Percentiles rank a stretch among this genome's conserved stretches.
These are phyloP conservation scores for Rachicladosporium sp. DNA, from an alignment of 2,329 filamentous ascomycete species.

Conservation along the genomic window DNA sequence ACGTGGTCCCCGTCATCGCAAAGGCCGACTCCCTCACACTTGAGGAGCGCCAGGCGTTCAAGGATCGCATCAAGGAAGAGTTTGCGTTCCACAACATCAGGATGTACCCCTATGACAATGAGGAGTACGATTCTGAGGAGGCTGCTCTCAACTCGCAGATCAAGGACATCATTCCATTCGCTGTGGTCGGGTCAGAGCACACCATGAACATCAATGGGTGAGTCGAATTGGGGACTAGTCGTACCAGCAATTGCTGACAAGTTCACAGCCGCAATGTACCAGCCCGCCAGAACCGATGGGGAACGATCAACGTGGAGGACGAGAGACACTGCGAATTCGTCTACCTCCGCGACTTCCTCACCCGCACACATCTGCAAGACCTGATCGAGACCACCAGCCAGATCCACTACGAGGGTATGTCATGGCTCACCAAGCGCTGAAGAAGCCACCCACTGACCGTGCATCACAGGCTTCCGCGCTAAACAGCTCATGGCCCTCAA, in stretches of 20 bases:
- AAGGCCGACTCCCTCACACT: conserved; percentile 94
- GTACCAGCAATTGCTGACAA: not conserved
- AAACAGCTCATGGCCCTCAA: conserved; percentile 97
- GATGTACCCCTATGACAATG: conserved; percentile 99
- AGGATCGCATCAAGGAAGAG: conserved; percentile 97
- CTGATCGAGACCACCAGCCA: conserved; percentile 98
- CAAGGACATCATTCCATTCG: conserved; percentile 95
- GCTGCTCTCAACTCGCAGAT: conserved; percentile 86
- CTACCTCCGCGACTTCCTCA: conserved; percentile 95
- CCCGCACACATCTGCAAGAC: conserved; percentile 94
- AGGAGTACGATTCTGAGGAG: conserved; percentile 97
- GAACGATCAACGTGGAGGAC: conserved; percentile 98
- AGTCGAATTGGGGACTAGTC: not conserved
- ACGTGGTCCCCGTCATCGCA: conserved; percentile 96
- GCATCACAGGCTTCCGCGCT: conserved; percentile 67
- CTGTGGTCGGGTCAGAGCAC: conserved; percentile 95
- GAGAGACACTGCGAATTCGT: conserved; percentile 99
- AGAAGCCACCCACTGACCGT: conserved; percentile 23
- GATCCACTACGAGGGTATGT: conserved; percentile 78
- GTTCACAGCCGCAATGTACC: conserved; percentile 31
- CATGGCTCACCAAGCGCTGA: not conserved
- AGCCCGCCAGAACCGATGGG: conserved; percentile 97
- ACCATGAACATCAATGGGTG: conserved; percentile 84
- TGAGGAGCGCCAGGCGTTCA: conserved; percentile 92
- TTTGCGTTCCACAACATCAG: conserved; percentile 99